Conservation (phyloP, 2,329 filamentous ascomycete genomes). For the Metarhizium guizhouense region DNA sequence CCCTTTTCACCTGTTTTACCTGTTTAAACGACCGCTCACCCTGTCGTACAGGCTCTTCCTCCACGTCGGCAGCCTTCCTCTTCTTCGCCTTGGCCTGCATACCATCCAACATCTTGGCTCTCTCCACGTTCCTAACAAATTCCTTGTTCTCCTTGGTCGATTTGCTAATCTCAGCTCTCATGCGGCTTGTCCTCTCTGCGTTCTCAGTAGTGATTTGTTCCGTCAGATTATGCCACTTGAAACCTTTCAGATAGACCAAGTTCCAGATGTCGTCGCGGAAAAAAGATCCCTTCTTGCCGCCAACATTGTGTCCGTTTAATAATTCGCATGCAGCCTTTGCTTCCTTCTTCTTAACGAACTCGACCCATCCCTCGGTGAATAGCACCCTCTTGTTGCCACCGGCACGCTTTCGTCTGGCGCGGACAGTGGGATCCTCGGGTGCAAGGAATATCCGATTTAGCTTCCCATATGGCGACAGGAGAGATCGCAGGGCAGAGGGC, state of each 20-base stretch:
- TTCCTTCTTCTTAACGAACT: slow-evolving; percentile 67
- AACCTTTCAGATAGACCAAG: slow-evolving; percentile 69
- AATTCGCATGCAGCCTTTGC: slow-evolving; percentile 69
- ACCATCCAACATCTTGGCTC: slow-evolving; percentile 67
- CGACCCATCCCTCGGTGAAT: slow-evolving; percentile 82
- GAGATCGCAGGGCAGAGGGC: slow-evolving; percentile 64
- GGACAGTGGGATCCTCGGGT: slow-evolving; percentile 61
- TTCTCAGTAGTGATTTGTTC: slow-evolving; percentile 77
- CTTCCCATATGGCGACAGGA: slow-evolving; percentile 65
- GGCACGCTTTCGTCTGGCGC: slow-evolving; percentile 55
- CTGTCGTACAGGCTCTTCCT: slow-evolving; percentile 13
- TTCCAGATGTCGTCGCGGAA: slow-evolving; percentile 87
- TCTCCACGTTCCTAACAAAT: slow-evolving; percentile 72
- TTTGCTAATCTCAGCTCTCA: slow-evolving; percentile 70
- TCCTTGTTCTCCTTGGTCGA: slow-evolving; percentile 72
- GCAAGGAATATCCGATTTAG: slow-evolving; percentile 74
- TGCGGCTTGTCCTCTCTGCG: slow-evolving; percentile 64
- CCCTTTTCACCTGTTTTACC: slow-evolving; percentile 47
- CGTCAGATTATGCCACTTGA: slow-evolving; percentile 71
- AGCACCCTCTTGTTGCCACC: slow-evolving; percentile 78
- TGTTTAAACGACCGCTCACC: slow-evolving; percentile 53
- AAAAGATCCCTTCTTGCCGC: slow-evolving; percentile 74
- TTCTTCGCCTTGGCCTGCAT: slow-evolving; percentile 53
- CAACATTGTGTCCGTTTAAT: slow-evolving; percentile 69
- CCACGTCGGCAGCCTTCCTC: slow-evolving; percentile 21